Conservation (phyloP, 768 basidiomycete species). For the Amanita molliuscula region DNA sequence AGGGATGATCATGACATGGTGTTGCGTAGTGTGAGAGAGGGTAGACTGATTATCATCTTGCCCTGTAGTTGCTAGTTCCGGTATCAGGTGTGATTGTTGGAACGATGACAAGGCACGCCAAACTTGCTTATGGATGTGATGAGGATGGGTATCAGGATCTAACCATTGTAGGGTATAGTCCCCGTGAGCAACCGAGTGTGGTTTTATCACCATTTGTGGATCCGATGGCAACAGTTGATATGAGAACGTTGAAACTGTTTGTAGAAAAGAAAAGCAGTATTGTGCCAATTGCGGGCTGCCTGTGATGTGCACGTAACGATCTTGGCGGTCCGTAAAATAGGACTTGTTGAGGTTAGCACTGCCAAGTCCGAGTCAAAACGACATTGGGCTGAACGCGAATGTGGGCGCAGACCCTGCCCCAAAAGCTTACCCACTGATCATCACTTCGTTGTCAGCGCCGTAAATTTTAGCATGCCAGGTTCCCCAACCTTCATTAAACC, state of each 20-base stretch:
- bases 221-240: slow-evolving; percentile 36
- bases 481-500: slow-evolving; percentile 98
- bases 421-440: slow-evolving; percentile 75
- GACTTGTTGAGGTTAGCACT: slow-evolving; percentile 91
- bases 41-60: slow-evolving; percentile 26
- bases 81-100: slow-evolving; percentile 32
- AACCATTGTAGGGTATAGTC: slow-evolving; percentile 59
- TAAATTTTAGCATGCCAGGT: slow-evolving; percentile 98
- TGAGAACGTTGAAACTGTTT: slow-evolving; percentile 60
- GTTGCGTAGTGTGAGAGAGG: slow-evolving; percentile 18
- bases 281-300: slow-evolving; percentile 54
- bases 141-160: slow-evolving; percentile 52
- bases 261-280: slow-evolving; percentile 77
- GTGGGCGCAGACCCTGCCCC: not conserved
- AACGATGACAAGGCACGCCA: slow-evolving; percentile 44
- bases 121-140: slow-evolving; percentile 55
- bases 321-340: slow-evolving; percentile 93
- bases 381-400: not conserved
- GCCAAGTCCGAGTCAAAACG: not conserved
- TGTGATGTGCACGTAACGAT: slow-evolving; percentile 79
- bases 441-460: slow-evolving; percentile 83
- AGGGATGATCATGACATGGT: slow-evolving; percentile 36
- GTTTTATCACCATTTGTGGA: slow-evolving; percentile 6
- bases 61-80: not conserved
- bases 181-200: slow-evolving; percentile 23